Evolutionary conservation across 352 stramenopile genomes (phyloP).

Genomic region (Plasmopara halstedii): DNA sequence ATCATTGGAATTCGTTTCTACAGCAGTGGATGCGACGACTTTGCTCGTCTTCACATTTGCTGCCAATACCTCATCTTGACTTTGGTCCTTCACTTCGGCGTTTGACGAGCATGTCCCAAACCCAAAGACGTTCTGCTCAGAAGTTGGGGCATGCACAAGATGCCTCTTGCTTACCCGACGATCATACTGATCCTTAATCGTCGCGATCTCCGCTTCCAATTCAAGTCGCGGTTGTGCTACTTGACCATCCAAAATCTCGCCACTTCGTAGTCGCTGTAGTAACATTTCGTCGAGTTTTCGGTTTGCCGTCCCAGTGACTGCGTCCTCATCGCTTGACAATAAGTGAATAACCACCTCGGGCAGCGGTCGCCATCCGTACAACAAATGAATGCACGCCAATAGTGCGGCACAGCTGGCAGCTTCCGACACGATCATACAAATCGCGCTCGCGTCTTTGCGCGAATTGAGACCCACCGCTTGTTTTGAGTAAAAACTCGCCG

Average conservation of each 20-base stretch:
- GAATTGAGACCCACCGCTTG: constrained; percentile 43
- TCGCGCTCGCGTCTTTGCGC: constrained; percentile 48
- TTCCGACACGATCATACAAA: constrained; percentile 69
- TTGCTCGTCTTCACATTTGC: neutral
- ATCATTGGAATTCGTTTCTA: neutral
- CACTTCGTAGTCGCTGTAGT: constrained; percentile 37
- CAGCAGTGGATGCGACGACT: neutral
- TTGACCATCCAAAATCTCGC: constrained; percentile 16
- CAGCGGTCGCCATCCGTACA: constrained; percentile 68
- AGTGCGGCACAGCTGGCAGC: constrained; percentile 71
- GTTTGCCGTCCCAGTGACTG: constrained; percentile 1
- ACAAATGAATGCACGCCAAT: constrained; percentile 65
- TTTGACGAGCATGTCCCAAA: neutral
- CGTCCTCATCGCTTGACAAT: constrained; percentile 23
- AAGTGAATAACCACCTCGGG: constrained; percentile 67
- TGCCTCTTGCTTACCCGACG: constrained; percentile 52
- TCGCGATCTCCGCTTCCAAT: constrained; percentile 63
- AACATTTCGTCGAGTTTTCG: constrained; percentile 28
- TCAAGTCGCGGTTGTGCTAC: constrained; percentile 21
- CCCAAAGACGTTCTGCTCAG: constrained; percentile 23
- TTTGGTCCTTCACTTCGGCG: neutral
- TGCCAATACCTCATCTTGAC: neutral
- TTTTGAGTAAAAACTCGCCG: constrained; percentile 72
- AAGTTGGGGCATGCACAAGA: constrained; percentile 26
- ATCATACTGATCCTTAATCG: constrained; percentile 75